These are phyloP conservation scores for Annona cherimola DNA, from an alignment of 164 flowering plant species.

Conservation along the genomic window DNA sequence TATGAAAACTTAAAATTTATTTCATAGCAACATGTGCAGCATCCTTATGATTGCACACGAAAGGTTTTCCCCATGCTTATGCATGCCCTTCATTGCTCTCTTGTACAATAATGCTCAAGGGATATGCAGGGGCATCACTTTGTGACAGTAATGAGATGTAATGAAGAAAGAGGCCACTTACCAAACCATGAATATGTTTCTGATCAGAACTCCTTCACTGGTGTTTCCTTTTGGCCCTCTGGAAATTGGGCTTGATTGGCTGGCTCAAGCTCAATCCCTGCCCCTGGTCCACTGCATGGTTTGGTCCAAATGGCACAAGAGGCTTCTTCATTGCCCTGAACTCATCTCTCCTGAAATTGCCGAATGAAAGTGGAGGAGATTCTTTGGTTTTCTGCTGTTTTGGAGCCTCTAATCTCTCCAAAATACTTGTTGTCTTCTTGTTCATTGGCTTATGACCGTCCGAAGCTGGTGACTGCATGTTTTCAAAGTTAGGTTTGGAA, in stretches of 20 bases:
- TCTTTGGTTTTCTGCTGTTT: slow-evolving; percentile 41
- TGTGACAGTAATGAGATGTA: too few relatives aligned
- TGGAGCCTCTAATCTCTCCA: slow-evolving; percentile 81
- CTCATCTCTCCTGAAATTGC: slow-evolving; percentile 17
- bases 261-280: slow-evolving; percentile 31
- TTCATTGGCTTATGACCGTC: slow-evolving; percentile 36
- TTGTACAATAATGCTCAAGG: too few relatives aligned
- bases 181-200: too few relatives aligned
- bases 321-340: slow-evolving; percentile 39
- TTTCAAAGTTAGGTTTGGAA: slow-evolving; percentile 28
- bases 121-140: too few relatives aligned
- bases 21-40: too few relatives aligned
- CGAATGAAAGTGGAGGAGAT: slow-evolving; percentile 26
- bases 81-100: too few relatives aligned
- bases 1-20: too few relatives aligned
- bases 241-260: slow-evolving; percentile 70
- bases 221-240: slow-evolving; percentile 53
- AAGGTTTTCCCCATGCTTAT: too few relatives aligned
- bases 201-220: slow-evolving; percentile 10
- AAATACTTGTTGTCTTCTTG: slow-evolving; percentile 67
- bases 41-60: too few relatives aligned
- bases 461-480: slow-evolving; percentile 25
- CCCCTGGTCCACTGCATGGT: slow-evolving; percentile 21
- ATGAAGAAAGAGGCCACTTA: too few relatives aligned
- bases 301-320: slow-evolving; percentile 34